Evolutionary conservation across 1,284 basidiomycete genomes (phyloP), one percentile per base, ranked within the genome.

Genomic region (Xerocomus minutiporus): DNA sequence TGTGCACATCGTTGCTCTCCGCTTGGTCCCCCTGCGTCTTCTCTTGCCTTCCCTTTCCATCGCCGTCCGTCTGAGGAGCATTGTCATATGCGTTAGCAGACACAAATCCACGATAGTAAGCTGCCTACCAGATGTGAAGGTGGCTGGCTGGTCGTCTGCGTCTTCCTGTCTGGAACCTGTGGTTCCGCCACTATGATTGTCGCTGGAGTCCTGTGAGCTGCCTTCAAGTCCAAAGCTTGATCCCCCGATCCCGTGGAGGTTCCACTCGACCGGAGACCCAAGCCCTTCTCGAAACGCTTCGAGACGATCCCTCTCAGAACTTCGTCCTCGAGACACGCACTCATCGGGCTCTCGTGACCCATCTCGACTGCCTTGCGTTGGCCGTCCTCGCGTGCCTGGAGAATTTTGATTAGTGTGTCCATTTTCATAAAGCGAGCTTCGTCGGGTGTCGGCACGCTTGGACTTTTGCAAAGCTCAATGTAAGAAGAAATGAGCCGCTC

Each of bases 401-500:
- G 78, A 32, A 88, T 70, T 49, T 75, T 74, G 23, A 88, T 67
- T 0, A 79, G 71, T 0, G 79, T 81, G 48, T 84, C 79, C 64
- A 88, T 73, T 0, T 81, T 78, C 15, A 88, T 67, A 34, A 73
- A 72, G 28, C 72, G 62, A 44, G 79, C 84, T 51, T 88, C 86
- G 8, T 73, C 71, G 25, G 79, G 60, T 2, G 74, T 73, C 13
- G 87, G 70, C 2, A 67, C 3, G 2, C 75, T 74, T 1, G 76
- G 73, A 3, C 85, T 81, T 41, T 72, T 67, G 54, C 73, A 74
- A 0, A 76, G 53, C 1, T 63, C 62, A 0, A 70, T 59, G 23
- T 70, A 75, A 0, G 75, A 66, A 0, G 71, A 57, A 20, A 68
- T 47, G 12, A 75, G 61, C 0, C 65, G 59, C 20, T 67, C 58